phyloP scores from a whole-genome alignment of 306 rosid species.

The Cucurbita argyrosperma region DNA sequence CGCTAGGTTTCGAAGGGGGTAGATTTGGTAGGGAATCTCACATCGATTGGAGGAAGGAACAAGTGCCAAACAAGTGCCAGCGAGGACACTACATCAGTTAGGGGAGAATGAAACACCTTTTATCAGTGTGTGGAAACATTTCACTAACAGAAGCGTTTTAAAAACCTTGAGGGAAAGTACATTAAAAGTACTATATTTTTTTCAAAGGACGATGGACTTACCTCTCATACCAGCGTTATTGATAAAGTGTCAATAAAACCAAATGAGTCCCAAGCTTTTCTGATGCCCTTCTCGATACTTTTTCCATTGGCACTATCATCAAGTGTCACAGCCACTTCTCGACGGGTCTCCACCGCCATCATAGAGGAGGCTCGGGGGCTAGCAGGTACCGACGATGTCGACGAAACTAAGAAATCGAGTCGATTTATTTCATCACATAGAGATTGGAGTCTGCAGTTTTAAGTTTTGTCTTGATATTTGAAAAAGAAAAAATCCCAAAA shows the following conservation, averaged over 20 bases:
- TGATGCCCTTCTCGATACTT: conserved; percentile 25
- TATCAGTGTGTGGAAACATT: too few species aligned
- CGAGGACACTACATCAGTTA: too few species aligned
- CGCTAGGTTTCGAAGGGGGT: too few species aligned
- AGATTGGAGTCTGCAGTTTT: conserved; percentile 29
- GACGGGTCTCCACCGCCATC: neutral
- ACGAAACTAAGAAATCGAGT: neutral
- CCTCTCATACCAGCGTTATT: conserved; percentile 78
- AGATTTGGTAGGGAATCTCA: too few species aligned
- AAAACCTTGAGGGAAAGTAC: too few species aligned
- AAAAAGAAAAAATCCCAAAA: too few species aligned
- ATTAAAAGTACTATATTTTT: too few species aligned
- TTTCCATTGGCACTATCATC: conserved; percentile 35
- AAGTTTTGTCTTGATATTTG: too few species aligned
- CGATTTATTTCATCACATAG: conserved; percentile 29
- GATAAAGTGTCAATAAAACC: conserved; percentile 52
- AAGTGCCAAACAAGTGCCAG: too few species aligned
- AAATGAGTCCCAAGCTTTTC: conserved; percentile 62
- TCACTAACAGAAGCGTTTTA: too few species aligned
- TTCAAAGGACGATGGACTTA: neutral
- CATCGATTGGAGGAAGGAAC: too few species aligned
- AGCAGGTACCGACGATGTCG: neutral
- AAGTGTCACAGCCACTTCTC: conserved; percentile 49
- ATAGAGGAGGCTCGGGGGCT: neutral
- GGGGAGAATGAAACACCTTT: too few species aligned